A percentile compares a stretch with the other conserved stretches of the same genome.
Evolutionary conservation across 2,329 filamentous ascomycete species (phyloP).

Genomic region (Dactylonectria macrodidyma): DNA sequence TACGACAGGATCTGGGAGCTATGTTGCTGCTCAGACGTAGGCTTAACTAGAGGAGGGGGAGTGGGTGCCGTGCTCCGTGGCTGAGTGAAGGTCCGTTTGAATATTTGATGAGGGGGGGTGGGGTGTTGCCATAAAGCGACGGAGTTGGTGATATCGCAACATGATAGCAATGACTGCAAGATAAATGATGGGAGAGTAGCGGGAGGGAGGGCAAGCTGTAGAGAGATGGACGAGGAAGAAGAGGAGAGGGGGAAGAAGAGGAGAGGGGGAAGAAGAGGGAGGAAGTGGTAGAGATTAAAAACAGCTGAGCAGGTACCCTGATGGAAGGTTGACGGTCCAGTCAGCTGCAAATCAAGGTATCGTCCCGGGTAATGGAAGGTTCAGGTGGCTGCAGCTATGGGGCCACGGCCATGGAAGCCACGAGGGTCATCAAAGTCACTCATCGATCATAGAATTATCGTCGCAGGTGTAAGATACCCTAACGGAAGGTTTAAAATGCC

Average conservation of each 20-base stretch:
- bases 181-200: background rate
- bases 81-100: background rate
- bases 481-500: too few species aligned
- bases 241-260: background rate
- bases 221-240: background rate
- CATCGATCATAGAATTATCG: too few species aligned
- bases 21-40: background rate
- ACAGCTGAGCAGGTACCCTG: too few species aligned
- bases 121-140: background rate
- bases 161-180: background rate
- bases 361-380: too few species aligned
- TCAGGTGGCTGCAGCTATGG: too few species aligned
- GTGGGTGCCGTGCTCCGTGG: background rate
- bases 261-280: too few species aligned
- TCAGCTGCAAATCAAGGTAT: background rate
- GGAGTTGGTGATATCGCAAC: background rate
- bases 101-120: background rate
- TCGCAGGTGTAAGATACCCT: too few species aligned
- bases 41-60: background rate
- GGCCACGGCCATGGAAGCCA: too few species aligned
- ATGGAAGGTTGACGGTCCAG: background rate
- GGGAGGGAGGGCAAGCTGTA: background rate
- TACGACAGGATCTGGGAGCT: background rate
- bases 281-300: too few species aligned
- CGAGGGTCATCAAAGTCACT: too few species aligned